These are phyloP conservation scores for Mallotus repandus DNA, from an alignment of 441 rosid species.

Conservation along the genomic window DNA sequence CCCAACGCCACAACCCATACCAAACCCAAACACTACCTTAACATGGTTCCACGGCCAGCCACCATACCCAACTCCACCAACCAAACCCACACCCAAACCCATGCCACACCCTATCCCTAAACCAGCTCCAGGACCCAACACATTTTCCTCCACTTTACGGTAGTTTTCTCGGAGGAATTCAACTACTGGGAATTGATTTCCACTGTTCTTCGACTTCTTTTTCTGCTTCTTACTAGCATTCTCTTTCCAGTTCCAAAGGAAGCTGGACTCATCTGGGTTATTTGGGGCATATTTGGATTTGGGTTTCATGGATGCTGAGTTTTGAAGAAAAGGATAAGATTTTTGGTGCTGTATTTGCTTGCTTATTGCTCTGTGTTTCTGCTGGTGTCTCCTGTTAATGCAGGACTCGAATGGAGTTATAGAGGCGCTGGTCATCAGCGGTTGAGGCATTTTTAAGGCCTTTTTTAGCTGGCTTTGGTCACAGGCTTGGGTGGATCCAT, in stretches of 20 bases:
- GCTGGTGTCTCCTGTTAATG: no score
- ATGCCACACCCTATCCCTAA: constrained; percentile 70
- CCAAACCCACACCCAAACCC: constrained; percentile 62
- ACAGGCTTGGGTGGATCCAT: no score
- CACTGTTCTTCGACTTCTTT: constrained; percentile 30
- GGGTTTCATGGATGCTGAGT: constrained; percentile 33
- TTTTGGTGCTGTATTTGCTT: no score
- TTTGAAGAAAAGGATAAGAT: no score
- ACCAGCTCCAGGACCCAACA: constrained; percentile 68
- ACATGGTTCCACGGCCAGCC: constrained; percentile 54
- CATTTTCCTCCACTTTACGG: constrained; percentile 38
- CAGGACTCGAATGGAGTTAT: no score
- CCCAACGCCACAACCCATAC: constrained; percentile 74
- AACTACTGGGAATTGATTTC: constrained; percentile 43
- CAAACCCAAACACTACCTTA: constrained; percentile 54
- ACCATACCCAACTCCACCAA: constrained; percentile 59
- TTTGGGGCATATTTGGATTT: constrained; percentile 19
- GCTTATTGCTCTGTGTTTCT: no score
- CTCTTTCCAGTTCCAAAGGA: constrained; percentile 46
- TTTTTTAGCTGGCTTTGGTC: no score
- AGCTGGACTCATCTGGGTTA: constrained; percentile 1
- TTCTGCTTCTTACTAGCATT: neutral
- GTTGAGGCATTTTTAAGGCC: no score
- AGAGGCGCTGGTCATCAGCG: no score
- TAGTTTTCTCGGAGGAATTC: constrained; percentile 46